These are phyloP conservation scores for Brettanomyces sp. DNA, from an alignment of 805 yeast species.

Conservation along the genomic window DNA sequence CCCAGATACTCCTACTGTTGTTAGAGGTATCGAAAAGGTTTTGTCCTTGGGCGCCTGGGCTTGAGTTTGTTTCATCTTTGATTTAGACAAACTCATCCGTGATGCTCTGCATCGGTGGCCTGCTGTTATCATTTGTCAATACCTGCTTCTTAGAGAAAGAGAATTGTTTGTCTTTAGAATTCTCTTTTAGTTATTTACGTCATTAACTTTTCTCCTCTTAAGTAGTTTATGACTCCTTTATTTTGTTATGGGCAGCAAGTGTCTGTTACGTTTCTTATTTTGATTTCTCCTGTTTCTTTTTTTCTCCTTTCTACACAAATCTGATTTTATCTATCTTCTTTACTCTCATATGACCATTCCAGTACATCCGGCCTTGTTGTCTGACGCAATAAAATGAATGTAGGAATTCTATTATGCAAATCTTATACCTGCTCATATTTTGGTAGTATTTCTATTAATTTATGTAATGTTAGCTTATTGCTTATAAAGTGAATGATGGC, in stretches of 20 bases:
- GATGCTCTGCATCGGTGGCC: too few species aligned
- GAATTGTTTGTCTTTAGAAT: slow-evolving; percentile 1
- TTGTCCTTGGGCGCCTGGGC: slow-evolving; percentile 44
- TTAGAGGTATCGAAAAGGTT: slow-evolving; percentile 78
- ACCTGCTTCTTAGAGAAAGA: too few species aligned
- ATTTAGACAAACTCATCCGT: too few species aligned
- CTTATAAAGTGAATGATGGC: neutral
- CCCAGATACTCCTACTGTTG: slow-evolving; percentile 90
- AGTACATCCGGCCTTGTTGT: too few species aligned
- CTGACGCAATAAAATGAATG: too few species aligned
- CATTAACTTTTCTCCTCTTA: too few species aligned
- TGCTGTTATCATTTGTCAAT: too few species aligned
- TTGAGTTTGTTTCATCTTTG: neutral
- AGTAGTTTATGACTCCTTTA: neutral
- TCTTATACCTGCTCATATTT: neutral
- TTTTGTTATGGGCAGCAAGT: neutral
- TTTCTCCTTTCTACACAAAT: neutral
- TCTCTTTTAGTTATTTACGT: neutral
- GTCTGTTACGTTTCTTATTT: neutral
- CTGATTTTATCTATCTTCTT: neutral
- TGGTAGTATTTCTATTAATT: neutral
- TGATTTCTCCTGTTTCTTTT: neutral
- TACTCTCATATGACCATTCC: neutral
- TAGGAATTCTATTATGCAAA: too few species aligned
- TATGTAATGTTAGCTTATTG: neutral